These are phyloP conservation scores for Decorospora gaudefroyi DNA, from an alignment of 2,329 filamentous ascomycete genomes.

Conservation along the genomic window DNA sequence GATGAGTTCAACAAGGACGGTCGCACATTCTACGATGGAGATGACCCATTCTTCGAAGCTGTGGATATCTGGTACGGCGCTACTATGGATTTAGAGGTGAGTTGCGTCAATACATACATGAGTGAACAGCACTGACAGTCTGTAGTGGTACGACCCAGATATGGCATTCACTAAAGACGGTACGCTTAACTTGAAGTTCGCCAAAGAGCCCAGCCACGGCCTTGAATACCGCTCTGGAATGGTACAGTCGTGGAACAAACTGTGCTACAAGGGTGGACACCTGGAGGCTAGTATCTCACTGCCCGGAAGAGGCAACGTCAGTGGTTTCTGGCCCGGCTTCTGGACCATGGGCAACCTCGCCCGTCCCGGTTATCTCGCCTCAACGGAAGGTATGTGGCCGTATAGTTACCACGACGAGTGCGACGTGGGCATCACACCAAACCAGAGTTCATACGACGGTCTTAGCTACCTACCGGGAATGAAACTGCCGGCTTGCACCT, in stretches of 20 bases:
- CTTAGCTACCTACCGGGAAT: conserved; percentile 70
- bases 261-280: conserved; percentile 73
- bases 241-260: conserved; percentile 74
- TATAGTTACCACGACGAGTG: conserved; percentile 72
- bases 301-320: conserved; percentile 67
- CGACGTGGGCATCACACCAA: conserved; percentile 71
- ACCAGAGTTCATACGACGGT: conserved; percentile 70
- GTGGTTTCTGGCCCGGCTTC: conserved; percentile 75
- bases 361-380: conserved; percentile 69
- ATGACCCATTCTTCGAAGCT: conserved; percentile 70
- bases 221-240: conserved; percentile 73
- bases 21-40: conserved; percentile 70
- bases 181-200: conserved; percentile 66
- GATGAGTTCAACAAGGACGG: conserved; percentile 72
- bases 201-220: conserved; percentile 66
- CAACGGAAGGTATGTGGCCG: conserved; percentile 74
- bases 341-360: conserved; percentile 77
- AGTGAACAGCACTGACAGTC: conserved; percentile 11
- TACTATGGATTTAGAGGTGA: conserved; percentile 68
- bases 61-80: conserved; percentile 75
- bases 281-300: conserved; percentile 72
- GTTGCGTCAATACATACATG: conserved; percentile 9
- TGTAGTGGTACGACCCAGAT: conserved; percentile 71
- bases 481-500: conserved; percentile 70
- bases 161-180: conserved; percentile 66